Percentiles rank a stretch among this genome's conserved stretches.
Evolutionary conservation across 257 asterid species (phyloP).

Genomic region (Nicotiana sylvestris): DNA sequence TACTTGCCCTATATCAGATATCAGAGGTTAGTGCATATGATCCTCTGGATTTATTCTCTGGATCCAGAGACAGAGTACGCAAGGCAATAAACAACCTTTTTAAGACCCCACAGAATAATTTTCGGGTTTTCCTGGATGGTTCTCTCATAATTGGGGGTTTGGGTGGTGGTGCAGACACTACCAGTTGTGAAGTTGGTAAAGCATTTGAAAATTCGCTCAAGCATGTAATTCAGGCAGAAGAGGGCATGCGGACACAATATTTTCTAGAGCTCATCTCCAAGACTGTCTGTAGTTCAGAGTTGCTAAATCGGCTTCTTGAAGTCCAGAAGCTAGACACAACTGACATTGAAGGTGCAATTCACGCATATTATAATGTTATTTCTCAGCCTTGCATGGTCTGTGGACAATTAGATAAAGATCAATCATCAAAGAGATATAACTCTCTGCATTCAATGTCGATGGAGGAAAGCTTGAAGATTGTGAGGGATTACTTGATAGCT

Average conservation of each 20-base stretch:
- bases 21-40: conserved; percentile 74
- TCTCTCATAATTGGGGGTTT: conserved; percentile 67
- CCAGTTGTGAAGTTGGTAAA: conserved; percentile 32
- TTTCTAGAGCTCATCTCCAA: conserved; percentile 74
- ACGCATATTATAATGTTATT: conserved; percentile 69
- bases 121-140: conserved; percentile 89
- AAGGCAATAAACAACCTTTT: conserved; percentile 65
- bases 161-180: conserved; percentile 54
- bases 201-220: conserved; percentile 63
- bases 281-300: conserved; percentile 53
- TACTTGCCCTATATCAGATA: conserved; percentile 40
- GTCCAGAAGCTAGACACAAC: conserved; percentile 75
- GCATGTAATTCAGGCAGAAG: conserved; percentile 50
- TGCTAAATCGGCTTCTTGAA: conserved; percentile 70
- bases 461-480: conserved; percentile 60
- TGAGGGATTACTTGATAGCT: conserved; percentile 80
- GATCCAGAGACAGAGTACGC: conserved; percentile 64
- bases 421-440: conserved; percentile 39
- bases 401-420: conserved; percentile 31
- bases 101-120: conserved; percentile 84
- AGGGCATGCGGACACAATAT: conserved; percentile 56
- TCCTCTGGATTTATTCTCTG: conserved; percentile 87
- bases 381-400: conserved; percentile 72
- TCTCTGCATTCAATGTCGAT: conserved; percentile 55
- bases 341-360: conserved; percentile 94